A percentile compares a stretch with the other conserved stretches of the same genome.
phyloP scores from a whole-genome alignment of 306 rosid species.

The Echinosophora koreensis region DNA sequence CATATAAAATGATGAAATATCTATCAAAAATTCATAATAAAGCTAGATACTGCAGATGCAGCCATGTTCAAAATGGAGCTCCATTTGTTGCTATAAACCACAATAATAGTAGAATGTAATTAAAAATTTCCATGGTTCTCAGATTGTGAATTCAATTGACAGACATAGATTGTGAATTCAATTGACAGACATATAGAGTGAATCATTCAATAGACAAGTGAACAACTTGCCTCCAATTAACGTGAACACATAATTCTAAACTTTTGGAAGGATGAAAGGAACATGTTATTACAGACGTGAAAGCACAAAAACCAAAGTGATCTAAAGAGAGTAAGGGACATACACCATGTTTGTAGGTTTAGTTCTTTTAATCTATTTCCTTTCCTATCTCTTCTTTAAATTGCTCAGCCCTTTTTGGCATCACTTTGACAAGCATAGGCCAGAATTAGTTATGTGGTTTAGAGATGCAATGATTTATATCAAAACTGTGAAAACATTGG shows the following conservation, averaged over 20 bases:
- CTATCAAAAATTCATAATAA: neutral
- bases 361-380: constrained; percentile 2
- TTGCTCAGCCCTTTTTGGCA: neutral
- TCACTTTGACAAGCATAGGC: constrained; percentile 17
- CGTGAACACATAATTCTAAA: neutral
- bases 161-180: no score
- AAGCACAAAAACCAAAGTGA: neutral
- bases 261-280: no score
- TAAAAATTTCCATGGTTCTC: neutral
- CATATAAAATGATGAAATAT: constrained; percentile 4
- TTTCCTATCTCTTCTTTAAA: neutral
- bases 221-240: neutral
- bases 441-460: neutral
- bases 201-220: neutral
- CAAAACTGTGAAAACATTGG: neutral
- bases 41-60: constrained; percentile 6
- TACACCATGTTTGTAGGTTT: neutral
- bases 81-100: constrained; percentile 11
- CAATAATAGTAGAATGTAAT: constrained; percentile 8
- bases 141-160: neutral
- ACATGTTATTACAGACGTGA: no score
- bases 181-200: neutral
- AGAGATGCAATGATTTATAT: neutral
- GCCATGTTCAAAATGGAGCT: constrained; percentile 8
- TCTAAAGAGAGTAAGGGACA: constrained; percentile 36